Base-by-base conservation (phyloP, 495 filamentous ascomycete species). In the Pseudomonodictys pantanalensis region DNA sequence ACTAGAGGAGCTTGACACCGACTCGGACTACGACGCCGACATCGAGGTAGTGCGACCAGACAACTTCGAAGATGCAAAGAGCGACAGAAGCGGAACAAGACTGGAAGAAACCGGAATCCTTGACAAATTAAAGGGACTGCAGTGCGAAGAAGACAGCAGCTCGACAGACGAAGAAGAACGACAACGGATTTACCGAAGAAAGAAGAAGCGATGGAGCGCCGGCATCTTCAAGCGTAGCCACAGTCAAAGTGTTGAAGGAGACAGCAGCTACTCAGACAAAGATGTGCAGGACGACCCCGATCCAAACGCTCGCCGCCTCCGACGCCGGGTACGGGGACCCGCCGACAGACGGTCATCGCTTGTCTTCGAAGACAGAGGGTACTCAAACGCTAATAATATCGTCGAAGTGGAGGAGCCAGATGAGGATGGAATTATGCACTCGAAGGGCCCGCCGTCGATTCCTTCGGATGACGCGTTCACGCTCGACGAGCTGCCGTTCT, bases 161-260 rank as follows among this genome's bases (percentile, higher is more conserved):
- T 62, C 54, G 12, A 42, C 46, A 3, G 58, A 66, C n/a, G 65
- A 66, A 58, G 53, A 68, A 32, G 64, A 62, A 52, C 60, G 47
- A 38, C 53, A 56, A 35, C 57, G 56, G 26, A 43, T 35, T 23
- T 64, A 67, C 41, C 33, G 43, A 39, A 62, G 41, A 38, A 66
- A 67, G 39, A 69, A 68, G 59, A 72, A 70, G 47, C 60, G 69
- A 2, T 68, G 69, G 67, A 71, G 67, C 38, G 60, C 57, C 2
- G 66, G 69, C 5, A 64, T 69, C n/a, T 67, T 66, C 64, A 72
- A 72, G 42, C 60, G 71, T 23, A 69, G 45, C 44, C 62, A 69
- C 51, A 67, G 62, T 33, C 62, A 71, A 48, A 73, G 70, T 41
- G 51, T 73, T 22, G 68, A 62, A 45, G 68, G 70, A 39, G 68